Evolutionary conservation across 495 filamentous ascomycete species (phyloP).

Genomic region (Patellaria atrata): DNA sequence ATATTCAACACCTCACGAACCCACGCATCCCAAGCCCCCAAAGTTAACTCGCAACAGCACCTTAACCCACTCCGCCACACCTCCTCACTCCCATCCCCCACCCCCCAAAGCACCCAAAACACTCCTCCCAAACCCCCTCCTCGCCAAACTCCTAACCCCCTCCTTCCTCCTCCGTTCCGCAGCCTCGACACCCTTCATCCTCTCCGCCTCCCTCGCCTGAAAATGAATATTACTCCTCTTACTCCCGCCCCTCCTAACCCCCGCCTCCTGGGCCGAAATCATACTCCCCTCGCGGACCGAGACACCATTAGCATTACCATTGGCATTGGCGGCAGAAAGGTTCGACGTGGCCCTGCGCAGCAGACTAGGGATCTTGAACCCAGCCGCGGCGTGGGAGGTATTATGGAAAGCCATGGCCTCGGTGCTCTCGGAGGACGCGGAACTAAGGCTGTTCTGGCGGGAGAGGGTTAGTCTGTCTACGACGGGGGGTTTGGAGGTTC

Average conservation of each 20-base stretch:
- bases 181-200: constrained; percentile 42
- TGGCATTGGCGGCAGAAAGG: constrained; percentile 30
- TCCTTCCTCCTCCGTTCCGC: constrained; percentile 50
- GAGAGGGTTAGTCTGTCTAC: constrained; percentile 67
- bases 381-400: constrained; percentile 19
- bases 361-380: constrained; percentile 64
- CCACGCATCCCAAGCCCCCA: no score
- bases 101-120: constrained; percentile 10
- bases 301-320: constrained; percentile 23
- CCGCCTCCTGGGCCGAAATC: constrained; percentile 27
- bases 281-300: no score
- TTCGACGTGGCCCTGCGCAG: constrained; percentile 62
- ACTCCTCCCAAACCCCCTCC: constrained; percentile 10
- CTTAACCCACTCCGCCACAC: no score
- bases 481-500: constrained; percentile 15
- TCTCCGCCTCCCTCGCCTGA: constrained; percentile 60
- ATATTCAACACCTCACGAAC: no score
- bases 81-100: no score
- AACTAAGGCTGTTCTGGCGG: constrained; percentile 42
- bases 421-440: constrained; percentile 34
- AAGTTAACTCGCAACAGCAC: no score
- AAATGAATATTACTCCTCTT: constrained; percentile 75
- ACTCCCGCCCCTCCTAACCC: constrained; percentile 33
- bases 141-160: constrained; percentile 40
- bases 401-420: constrained; percentile 25